Evolutionary conservation across 2,329 filamentous ascomycete genomes (phyloP).

Genomic region (Dactylellina parvicollis): DNA sequence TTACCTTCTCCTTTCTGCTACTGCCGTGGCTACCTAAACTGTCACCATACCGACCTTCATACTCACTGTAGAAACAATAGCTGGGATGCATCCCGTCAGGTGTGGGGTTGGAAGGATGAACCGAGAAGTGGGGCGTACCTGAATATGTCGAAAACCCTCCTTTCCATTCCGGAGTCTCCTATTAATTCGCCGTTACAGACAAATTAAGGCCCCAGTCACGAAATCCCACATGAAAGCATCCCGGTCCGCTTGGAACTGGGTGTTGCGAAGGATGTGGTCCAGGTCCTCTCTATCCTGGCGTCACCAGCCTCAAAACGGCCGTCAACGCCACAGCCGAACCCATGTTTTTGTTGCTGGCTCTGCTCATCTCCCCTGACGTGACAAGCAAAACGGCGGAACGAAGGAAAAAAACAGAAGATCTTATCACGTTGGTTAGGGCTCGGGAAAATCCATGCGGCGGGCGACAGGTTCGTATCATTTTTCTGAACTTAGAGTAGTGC

Average conservation of each 20-base stretch:
- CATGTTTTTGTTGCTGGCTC: neutral
- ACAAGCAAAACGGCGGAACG: neutral
- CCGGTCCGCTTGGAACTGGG: neutral
- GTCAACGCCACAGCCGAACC: neutral
- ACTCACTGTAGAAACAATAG: no score
- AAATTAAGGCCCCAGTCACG: neutral
- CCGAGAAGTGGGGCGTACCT: neutral
- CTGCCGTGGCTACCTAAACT: no score
- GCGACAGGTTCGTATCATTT: conserved; percentile 21
- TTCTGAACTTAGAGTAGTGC: conserved; percentile 12
- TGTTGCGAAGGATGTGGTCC: no score
- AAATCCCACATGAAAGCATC: neutral
- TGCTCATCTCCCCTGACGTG: neutral
- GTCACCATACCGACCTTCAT: no score
- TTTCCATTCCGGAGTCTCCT: neutral
- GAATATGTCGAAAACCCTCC: neutral
- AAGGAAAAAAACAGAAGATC: neutral
- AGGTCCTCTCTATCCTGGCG: no score
- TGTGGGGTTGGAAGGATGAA: neutral
- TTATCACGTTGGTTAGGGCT: no score
- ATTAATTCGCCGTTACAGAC: neutral
- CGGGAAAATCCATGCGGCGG: conserved; percentile 32
- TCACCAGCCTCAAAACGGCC: conserved; percentile 13
- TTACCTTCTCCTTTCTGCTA: no score
- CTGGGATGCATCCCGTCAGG: no score